Base-by-base conservation (phyloP, 2,329 filamentous ascomycete species). In the Colletotrichum noveboracense region DNA sequence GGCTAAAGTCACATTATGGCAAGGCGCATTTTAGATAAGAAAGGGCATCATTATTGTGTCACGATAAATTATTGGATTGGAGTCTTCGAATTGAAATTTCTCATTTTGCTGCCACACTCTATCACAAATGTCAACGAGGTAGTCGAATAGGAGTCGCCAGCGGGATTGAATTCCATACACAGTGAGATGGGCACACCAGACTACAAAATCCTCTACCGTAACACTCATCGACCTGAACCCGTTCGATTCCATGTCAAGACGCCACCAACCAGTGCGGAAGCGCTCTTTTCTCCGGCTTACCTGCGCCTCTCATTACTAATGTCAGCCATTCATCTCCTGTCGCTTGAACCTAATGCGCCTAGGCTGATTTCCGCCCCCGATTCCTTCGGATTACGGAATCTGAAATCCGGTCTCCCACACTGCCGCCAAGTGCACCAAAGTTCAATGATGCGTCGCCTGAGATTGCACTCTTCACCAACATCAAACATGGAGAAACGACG, bases 21-120 rank as follows among this genome's bases (percentile, higher is more conserved):
- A 43, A 10, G 8, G 1, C n/a, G 38, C 18, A 43, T n/a, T 43
- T 43, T 43, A 18, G 38, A n/a, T 18, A 0, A n/a, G 38, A 43
- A 0, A 0, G 38, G n/a, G 38, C 18, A n/a, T 3, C 38, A 10
- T 9, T 1, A n/a, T 5, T 43, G 38, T 43, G 9, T 43, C 2
- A 4, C 1, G 38, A 43, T n/a, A 43, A 8, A n/a, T n/a, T 10
- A 43, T n/a, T 18, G 18, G 18, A 43, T 1, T 43, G 38, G 18
- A 43, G 9, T 43, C 38, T 1, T 9, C 10, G 38, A 1, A 43
- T 43, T 43, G 0, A 0, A 10, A 43, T 18, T 8, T 0, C 18
- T 10, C 12, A n/a, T 43, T 43, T 0, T n/a, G 38, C 38, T 43
- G 16, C 38, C 8, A 3, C 1, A n/a, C 1, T 1, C n/a, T n/a